phyloP scores from a whole-genome alignment of 1,284 basidiomycete genomes.

The Rhizopogon parksii region DNA sequence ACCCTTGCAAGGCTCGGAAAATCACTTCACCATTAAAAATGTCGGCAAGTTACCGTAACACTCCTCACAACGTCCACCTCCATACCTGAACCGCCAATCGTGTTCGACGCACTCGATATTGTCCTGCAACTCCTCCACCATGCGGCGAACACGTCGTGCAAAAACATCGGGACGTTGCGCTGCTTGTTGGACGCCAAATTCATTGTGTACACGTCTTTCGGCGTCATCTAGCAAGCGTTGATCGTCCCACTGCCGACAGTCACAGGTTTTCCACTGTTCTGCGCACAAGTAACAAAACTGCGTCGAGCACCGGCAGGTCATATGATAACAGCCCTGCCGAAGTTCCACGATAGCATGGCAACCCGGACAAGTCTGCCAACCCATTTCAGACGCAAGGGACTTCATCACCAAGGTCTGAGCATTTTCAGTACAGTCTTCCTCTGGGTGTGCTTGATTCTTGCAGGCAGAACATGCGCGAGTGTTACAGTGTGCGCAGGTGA shows the following conservation, averaged over 20 bases:
- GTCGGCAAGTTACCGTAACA: conserved; percentile 21
- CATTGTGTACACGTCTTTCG: conserved; percentile 23
- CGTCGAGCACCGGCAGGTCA: conserved; percentile 36
- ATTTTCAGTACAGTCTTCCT: conserved; percentile 17
- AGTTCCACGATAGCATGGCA: conserved; percentile 38
- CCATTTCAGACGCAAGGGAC: conserved; percentile 24
- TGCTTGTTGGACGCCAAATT: conserved; percentile 17
- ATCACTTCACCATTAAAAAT: conserved; percentile 28
- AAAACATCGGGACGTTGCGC: conserved; percentile 13
- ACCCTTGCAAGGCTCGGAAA: too few relatives aligned
- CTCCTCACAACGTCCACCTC: conserved; percentile 26
- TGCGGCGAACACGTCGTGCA: not conserved
- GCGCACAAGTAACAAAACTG: conserved; percentile 41
- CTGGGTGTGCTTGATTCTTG: conserved; percentile 19
- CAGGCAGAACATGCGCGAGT: conserved; percentile 29
- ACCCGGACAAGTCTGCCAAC: conserved; percentile 38
- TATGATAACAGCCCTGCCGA: conserved; percentile 36
- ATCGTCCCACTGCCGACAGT: conserved; percentile 37
- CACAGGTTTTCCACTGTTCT: conserved; percentile 34
- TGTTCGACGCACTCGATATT: conserved; percentile 24
- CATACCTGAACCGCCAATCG: conserved; percentile 23
- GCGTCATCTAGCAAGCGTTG: conserved; percentile 26
- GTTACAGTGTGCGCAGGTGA: conserved; percentile 20
- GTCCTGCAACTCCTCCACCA: conserved; percentile 3
- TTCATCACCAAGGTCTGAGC: conserved; percentile 22